These are phyloP conservation scores for Hypoxylon sp. DNA, from an alignment of 2,329 filamentous ascomycete species.

Conservation along the genomic window DNA sequence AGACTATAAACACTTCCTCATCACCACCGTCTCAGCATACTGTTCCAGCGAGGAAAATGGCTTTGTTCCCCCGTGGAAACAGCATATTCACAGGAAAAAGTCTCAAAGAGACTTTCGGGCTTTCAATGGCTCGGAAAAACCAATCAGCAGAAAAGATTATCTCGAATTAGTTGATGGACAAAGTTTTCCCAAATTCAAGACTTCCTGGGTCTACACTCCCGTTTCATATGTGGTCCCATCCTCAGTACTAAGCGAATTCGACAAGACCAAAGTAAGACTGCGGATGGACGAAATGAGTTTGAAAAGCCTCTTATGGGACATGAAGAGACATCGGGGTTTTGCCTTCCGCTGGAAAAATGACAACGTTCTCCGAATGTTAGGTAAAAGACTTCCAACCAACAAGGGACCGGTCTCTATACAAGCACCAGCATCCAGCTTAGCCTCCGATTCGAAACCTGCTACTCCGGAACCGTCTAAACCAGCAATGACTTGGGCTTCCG, in stretches of 20 bases:
- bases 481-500: neutral
- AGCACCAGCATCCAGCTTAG: neutral
- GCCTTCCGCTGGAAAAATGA: conserved; percentile 23
- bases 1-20: conserved; percentile 43
- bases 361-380: conserved; percentile 12
- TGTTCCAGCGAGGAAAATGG: conserved; percentile 43
- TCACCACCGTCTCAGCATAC: conserved; percentile 57
- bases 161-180: conserved; percentile 50
- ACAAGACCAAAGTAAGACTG: conserved; percentile 29
- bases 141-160: conserved; percentile 16
- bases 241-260: conserved; percentile 45
- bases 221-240: conserved; percentile 44
- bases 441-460: neutral
- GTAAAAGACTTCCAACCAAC: neutral
- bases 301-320: conserved; percentile 34
- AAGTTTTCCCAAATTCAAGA: conserved; percentile 48
- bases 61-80: conserved; percentile 54
- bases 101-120: conserved; percentile 51
- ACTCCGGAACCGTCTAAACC: neutral
- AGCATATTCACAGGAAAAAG: conserved; percentile 48
- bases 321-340: conserved; percentile 9
- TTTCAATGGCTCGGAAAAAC: conserved; percentile 51
- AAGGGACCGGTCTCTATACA: neutral
- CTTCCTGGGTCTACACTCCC: conserved; percentile 50
- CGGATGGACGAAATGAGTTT: conserved; percentile 41